Evolutionary conservation across 345 rosid genomes (phyloP).

Genomic region (Schrenkiella parvula): DNA sequence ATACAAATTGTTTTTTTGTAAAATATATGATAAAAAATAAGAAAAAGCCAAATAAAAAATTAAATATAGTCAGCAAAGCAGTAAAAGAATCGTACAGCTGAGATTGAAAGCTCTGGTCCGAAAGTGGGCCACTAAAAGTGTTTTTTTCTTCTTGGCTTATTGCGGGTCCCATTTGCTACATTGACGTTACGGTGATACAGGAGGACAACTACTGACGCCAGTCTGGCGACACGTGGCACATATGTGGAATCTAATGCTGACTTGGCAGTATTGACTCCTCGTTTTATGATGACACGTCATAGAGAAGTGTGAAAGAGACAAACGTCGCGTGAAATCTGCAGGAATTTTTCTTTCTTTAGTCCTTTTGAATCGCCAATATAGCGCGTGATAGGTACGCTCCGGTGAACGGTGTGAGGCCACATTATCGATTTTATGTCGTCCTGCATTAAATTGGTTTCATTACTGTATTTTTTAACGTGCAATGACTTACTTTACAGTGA

Average conservation of each 20-base stretch:
- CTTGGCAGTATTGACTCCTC: not conserved
- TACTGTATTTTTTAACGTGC: conserved; percentile 2
- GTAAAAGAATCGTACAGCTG: conserved; percentile 29
- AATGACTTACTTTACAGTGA: not conserved
- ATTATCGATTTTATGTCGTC: not conserved
- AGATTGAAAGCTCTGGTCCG: conserved; percentile 29
- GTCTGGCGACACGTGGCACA: conserved; percentile 10
- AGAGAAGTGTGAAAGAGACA: not conserved
- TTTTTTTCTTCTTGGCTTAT: not conserved
- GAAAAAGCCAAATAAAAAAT: not conserved
- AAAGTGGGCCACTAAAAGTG: conserved; percentile 9
- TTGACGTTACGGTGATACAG: conserved; percentile 26
- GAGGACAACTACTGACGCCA: conserved; percentile 17
- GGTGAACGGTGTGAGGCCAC: conserved; percentile 3
- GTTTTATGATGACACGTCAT: conserved; percentile 2
- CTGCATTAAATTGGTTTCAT: conserved; percentile 19
- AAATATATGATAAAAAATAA: not conserved
- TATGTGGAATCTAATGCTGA: conserved; percentile 8
- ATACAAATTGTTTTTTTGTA: not conserved
- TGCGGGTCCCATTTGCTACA: conserved; percentile 17
- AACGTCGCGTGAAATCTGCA: conserved; percentile 17
- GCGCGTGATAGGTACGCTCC: conserved; percentile 6
- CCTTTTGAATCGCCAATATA: not conserved
- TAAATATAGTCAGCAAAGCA: conserved; percentile 12
- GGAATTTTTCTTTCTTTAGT: not conserved